phyloP scores from a whole-genome alignment of 225 moss, liverwort and hornwort genomes.

The Asterella californica region DNA sequence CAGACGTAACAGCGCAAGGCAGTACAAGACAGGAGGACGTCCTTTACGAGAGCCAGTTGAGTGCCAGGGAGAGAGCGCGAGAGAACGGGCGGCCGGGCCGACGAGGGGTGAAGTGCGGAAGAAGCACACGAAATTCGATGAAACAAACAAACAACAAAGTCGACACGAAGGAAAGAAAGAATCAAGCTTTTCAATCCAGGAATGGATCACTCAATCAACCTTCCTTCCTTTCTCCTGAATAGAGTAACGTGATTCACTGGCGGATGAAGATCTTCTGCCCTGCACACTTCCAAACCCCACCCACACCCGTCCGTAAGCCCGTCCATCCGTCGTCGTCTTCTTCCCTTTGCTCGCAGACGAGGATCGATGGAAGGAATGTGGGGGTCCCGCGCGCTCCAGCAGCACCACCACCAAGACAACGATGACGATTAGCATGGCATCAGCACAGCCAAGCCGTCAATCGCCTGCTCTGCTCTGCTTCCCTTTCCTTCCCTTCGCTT shows the following conservation, averaged over 20 bases:
- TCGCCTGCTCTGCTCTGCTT: no score
- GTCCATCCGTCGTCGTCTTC: neutral
- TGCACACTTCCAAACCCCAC: neutral
- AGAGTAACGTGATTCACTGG: neutral
- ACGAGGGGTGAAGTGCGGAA: neutral
- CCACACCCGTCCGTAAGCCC: neutral
- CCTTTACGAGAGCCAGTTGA: neutral
- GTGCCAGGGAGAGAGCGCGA: neutral
- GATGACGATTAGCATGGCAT: no score
- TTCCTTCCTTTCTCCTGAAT: neutral
- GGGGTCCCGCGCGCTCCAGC: neutral
- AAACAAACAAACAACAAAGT: neutral
- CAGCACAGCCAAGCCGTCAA: no score
- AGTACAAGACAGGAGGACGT: neutral
- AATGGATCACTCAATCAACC: neutral
- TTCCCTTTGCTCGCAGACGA: no score
- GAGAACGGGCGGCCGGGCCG: neutral
- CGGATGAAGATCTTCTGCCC: neutral
- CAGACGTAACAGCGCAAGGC: neutral
- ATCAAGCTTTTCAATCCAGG: neutral
- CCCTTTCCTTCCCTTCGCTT: no score
- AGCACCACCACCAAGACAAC: neutral
- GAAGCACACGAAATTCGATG: neutral
- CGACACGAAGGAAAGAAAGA: neutral
- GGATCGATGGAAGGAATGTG: neutral